Evolutionary conservation across 208 protist genomes (phyloP).

Genomic region (Leishmania amazonensis): DNA sequence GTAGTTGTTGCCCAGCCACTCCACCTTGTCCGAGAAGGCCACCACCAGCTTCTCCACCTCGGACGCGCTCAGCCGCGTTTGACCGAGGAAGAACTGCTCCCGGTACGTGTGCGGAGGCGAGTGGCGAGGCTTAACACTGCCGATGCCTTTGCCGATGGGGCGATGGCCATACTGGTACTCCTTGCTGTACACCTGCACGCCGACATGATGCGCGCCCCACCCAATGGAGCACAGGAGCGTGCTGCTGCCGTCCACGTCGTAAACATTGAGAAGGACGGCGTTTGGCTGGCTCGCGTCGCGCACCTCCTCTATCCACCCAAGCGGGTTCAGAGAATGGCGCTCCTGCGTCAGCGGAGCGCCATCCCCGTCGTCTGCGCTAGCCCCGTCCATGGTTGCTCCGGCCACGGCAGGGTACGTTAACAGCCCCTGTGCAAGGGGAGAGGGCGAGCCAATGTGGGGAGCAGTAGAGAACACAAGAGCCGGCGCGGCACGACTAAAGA

Average conservation of each 20-base stretch:
- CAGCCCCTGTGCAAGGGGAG: too few species aligned
- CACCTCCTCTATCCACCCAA: background rate
- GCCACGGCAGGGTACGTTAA: too few species aligned
- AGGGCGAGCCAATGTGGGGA: too few species aligned
- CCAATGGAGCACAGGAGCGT: slow-evolving; percentile 41
- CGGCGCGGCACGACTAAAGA: too few species aligned
- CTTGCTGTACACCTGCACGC: slow-evolving; percentile 64
- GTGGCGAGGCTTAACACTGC: slow-evolving; percentile 30
- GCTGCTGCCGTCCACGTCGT: slow-evolving; percentile 53
- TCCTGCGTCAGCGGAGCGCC: background rate
- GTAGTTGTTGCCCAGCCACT: slow-evolving; percentile 52
- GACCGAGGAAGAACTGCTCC: slow-evolving; percentile 52
- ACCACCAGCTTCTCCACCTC: slow-evolving; percentile 34
- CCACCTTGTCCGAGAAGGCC: slow-evolving; percentile 18
- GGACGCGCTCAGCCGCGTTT: slow-evolving; percentile 29
- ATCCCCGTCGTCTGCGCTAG: too few species aligned
- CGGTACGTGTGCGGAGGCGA: slow-evolving; percentile 61
- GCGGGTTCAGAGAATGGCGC: background rate
- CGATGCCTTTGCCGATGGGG: slow-evolving; percentile 43
- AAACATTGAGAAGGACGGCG: slow-evolving; percentile 67
- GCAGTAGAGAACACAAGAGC: too few species aligned
- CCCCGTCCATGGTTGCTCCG: too few species aligned
- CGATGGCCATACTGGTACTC: slow-evolving; percentile 56
- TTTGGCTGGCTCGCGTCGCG: slow-evolving; percentile 9
- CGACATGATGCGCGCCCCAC: slow-evolving; percentile 57